These are phyloP conservation scores for Fragilaria crotonensis DNA, from an alignment of 108 stramenopile genomes.

Conservation along the genomic window DNA sequence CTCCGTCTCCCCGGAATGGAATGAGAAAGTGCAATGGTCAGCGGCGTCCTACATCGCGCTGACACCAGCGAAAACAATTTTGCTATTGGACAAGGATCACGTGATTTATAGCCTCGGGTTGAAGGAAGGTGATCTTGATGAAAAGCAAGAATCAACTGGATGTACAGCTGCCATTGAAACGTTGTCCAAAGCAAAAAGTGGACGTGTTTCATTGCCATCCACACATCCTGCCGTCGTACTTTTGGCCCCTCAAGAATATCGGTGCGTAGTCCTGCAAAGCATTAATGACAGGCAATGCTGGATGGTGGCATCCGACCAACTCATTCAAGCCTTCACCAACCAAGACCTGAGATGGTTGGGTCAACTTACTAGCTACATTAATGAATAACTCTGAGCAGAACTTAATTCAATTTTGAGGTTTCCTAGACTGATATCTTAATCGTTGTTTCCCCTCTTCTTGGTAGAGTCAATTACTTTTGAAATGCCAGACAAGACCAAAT, in stretches of 20 bases:
- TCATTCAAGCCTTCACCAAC: constrained; percentile 58
- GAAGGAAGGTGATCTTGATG: not conserved
- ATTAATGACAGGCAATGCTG: constrained; percentile 41
- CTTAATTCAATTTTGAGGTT: too few relatives aligned
- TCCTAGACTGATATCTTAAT: too few relatives aligned
- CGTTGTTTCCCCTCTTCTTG: too few relatives aligned
- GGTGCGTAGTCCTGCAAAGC: constrained; percentile 67
- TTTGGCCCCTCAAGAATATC: constrained; percentile 17
- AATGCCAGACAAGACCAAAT: too few relatives aligned
- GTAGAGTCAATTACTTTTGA: too few relatives aligned
- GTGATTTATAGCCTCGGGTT: constrained; percentile 21
- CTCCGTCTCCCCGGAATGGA: constrained; percentile 4
- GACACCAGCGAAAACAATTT: constrained; percentile 41
- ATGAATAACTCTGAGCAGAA: too few relatives aligned
- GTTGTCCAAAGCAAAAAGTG: constrained; percentile 29
- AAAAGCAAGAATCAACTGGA: not conserved
- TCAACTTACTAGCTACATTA: constrained; percentile 46
- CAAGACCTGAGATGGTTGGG: constrained; percentile 74
- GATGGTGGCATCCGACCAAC: constrained; percentile 52
- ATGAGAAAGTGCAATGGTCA: constrained; percentile 37
- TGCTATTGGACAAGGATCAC: constrained; percentile 14
- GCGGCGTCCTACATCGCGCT: constrained; percentile 36
- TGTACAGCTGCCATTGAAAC: constrained; percentile 24
- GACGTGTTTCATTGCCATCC: constrained; percentile 52
- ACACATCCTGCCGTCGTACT: constrained; percentile 45